Base-by-base conservation (phyloP, 805 yeast genomes). In the Metschnikowia lachancei region DNA sequence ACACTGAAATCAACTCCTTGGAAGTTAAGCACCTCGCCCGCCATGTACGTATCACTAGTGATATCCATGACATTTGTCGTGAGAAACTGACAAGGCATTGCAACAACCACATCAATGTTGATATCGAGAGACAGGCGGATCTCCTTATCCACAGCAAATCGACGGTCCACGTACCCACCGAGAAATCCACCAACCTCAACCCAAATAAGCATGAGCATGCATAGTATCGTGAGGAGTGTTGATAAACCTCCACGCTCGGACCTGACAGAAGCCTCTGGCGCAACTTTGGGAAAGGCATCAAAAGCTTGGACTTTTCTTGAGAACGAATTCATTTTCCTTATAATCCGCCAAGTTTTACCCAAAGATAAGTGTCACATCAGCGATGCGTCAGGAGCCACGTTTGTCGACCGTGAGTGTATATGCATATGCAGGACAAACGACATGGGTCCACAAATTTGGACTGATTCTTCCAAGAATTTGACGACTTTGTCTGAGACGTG, bases 181-280 rank as follows among this genome's bases (percentile, higher is more conserved):
- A 91, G 71, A 61, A 76, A 87, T 12, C 86, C 84, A 7, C 97
- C 96, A 24, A 90, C 66, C 61, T 91, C 95, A 12, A 87, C 79
- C 87, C 95, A 92, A 5, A 87, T 64, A 31, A 91, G 70, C 58
- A 89, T 79, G 13, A 88, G 57, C 14, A 86, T 77, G 47, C 77
- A 73, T 20, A 85, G 53, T n/a, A 77, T 72, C 13, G 90, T 81
- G 39, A 85, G 36, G 3, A 88, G 54, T 0, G 96, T 83, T 13
- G 90, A 79, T 14, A 79, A 61, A 4, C 94, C 91, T 30, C 97
- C 97, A 51, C 94, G 74, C 24, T 78, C 67, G 1, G 95, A 85
- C 53, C 88, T 72, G 39, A 85, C 85, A 38, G 83, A 76, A 58
- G 88, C 90, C 56, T 69, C 68, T 4, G 74, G 59, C 44, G 67